Evolutionary conservation across 805 yeast genomes (phyloP).

Genomic region (Candida nanaspora): DNA sequence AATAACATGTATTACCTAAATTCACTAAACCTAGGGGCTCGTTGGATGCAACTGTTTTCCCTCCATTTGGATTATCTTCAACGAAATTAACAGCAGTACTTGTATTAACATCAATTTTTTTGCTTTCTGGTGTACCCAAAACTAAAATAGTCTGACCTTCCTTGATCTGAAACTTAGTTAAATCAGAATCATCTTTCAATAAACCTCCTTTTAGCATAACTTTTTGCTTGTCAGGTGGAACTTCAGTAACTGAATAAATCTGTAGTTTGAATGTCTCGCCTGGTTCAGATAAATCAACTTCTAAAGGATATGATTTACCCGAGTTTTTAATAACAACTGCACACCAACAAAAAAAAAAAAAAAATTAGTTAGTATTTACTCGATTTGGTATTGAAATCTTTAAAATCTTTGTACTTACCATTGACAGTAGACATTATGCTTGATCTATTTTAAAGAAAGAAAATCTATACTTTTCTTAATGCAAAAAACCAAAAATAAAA

Average conservation of each 20-base stretch:
- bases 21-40: conserved; percentile 64
- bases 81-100: conserved; percentile 49
- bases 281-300: conserved; percentile 44
- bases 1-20: conserved; percentile 72
- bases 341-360: neutral
- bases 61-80: conserved; percentile 41
- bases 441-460: too few relatives aligned
- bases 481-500: too few relatives aligned
- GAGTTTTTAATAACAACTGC: conserved; percentile 52
- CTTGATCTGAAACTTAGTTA: conserved; percentile 49
- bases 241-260: conserved; percentile 66
- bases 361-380: neutral
- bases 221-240: conserved; percentile 88
- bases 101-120: conserved; percentile 31
- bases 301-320: conserved; percentile 57
- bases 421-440: neutral
- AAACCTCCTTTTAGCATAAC: conserved; percentile 87
- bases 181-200: conserved; percentile 55
- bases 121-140: conserved; percentile 79
- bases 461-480: too few relatives aligned
- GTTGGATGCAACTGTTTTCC: conserved; percentile 31
- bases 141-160: conserved; percentile 73
- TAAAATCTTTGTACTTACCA: neutral
- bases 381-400: too few relatives aligned
- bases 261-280: conserved; percentile 62